Evolutionary conservation across 2,329 filamentous ascomycete genomes (phyloP), one percentile per base, ranked within the genome.

Genomic region (Colletotrichum karsti): DNA sequence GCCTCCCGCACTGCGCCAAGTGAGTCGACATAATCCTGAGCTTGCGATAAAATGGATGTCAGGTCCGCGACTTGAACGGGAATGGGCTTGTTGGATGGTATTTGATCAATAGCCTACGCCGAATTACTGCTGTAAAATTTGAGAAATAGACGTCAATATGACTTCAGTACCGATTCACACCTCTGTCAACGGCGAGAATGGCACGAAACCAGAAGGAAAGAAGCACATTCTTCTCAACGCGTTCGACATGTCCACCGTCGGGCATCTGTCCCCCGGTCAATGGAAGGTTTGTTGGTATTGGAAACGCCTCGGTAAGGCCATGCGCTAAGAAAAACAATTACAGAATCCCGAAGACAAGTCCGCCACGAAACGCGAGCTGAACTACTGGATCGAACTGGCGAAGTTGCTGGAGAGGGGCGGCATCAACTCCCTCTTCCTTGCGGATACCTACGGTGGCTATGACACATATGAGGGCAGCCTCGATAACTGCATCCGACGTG

Each of bases 351-450:
- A 77, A 15, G 89, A 92, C 74, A 85, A 84, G 64, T 90, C 88
- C 0, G 85, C 87, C 0, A 88, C 85, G 0, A 92, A 92, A 69
- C 81, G 88, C 26, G 85, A 81, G 15, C 80, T 91, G 1, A 80
- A 86, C 10, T 91, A 91, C 73, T 92, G 89, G 89, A 86, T 88
- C 24, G 82, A 91, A 20, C 79, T 92, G 0, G 90, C 90, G 8
- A 87, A 90, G 67, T 74, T 91, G 0, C 80, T 91, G 1, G 90
- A 92, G 63, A 80, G 84, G 10, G 89, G 88, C 3, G 85, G 85
- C 7, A 89, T 92, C 77, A 91, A 90, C 67, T 88, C 88, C 0
- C 75, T 92, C 5, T 91, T 91, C 73, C 81, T 92, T 4, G 90
- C 90, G 0, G 90, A 92, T 72, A 91, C 88, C 0, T 90, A 90